phyloP scores from a whole-genome alignment of 2,329 filamentous ascomycete species.

The Orbilia javanica region DNA sequence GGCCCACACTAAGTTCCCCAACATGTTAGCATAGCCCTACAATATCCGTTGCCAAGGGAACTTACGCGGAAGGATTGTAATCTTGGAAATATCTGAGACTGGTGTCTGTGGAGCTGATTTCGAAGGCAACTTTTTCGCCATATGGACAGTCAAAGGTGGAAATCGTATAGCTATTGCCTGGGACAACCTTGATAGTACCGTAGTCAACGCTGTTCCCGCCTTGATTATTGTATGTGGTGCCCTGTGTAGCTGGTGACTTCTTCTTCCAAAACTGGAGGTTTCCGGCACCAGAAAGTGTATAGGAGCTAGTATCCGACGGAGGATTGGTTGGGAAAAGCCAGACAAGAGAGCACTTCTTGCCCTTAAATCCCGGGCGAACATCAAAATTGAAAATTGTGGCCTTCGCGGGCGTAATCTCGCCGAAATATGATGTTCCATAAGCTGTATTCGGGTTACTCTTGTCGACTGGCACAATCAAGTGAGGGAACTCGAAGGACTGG shows the following conservation, averaged over 20 bases:
- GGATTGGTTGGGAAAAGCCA: conserved; percentile 74
- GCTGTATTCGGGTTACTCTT: conserved; percentile 69
- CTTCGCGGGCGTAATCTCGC: conserved; percentile 70
- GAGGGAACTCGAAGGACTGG: conserved; percentile 71
- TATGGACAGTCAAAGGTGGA: conserved; percentile 71
- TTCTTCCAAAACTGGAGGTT: conserved; percentile 71
- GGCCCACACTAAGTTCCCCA: conserved; percentile 29
- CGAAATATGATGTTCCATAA: conserved; percentile 71
- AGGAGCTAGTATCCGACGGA: conserved; percentile 73
- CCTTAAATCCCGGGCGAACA: conserved; percentile 70
- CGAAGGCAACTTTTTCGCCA: conserved; percentile 69
- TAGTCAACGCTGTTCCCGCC: conserved; percentile 68
- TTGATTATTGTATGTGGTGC: conserved; percentile 71
- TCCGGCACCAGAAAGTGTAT: conserved; percentile 71
- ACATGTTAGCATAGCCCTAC: conserved; percentile 3
- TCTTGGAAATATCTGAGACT: conserved; percentile 75
- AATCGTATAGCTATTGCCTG: conserved; percentile 71
- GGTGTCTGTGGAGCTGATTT: conserved; percentile 70
- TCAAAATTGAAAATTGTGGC: conserved; percentile 79
- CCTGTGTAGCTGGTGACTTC: conserved; percentile 66
- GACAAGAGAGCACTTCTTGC: conserved; percentile 73
- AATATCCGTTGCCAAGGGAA: neutral
- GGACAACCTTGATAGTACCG: conserved; percentile 67
- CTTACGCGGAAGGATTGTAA: conserved; percentile 67
- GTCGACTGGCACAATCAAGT: conserved; percentile 74